Evolutionary conservation across 1,284 basidiomycete genomes (phyloP).

Genomic region (Ganoderma resinaceum): DNA sequence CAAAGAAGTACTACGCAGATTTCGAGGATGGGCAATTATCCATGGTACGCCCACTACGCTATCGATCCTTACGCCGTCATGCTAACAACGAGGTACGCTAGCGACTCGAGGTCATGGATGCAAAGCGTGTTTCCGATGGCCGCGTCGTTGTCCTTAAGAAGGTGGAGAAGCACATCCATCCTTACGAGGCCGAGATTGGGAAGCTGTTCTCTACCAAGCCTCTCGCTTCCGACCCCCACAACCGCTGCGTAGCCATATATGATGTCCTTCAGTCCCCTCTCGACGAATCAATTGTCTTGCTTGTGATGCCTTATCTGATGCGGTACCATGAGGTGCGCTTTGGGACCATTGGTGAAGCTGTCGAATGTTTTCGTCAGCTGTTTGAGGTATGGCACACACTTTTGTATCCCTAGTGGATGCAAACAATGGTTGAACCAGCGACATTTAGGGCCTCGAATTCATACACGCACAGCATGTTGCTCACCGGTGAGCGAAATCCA

Average conservation of each 20-base stretch:
- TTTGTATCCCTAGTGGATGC: neutral
- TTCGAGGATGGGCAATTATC: conserved; percentile 21
- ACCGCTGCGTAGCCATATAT: conserved; percentile 39
- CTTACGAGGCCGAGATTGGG: conserved; percentile 28
- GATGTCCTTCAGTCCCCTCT: conserved; percentile 32
- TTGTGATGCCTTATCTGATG: conserved; percentile 40
- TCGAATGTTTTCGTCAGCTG: conserved; percentile 39
- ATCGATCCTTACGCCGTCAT: neutral
- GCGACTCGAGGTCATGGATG: conserved; percentile 19
- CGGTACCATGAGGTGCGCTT: conserved; percentile 32
- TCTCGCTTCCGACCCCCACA: conserved; percentile 30
- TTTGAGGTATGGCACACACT: conserved; percentile 37
- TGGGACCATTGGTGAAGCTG: conserved; percentile 36
- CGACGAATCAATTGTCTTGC: conserved; percentile 21
- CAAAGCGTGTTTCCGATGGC: conserved; percentile 18
- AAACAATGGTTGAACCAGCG: neutral
- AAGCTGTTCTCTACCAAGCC: conserved; percentile 11
- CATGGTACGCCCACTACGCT: neutral
- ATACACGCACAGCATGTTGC: conserved; percentile 35
- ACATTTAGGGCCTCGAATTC: conserved; percentile 32
- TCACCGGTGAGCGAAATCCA: conserved; percentile 28
- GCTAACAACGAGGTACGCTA: neutral
- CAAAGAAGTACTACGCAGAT: neutral
- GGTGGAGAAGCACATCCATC: neutral
- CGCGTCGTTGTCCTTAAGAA: conserved; percentile 20